Conservation (phyloP, 139 green algal genomes). For the Raphidocelis subcapitata region DNA sequence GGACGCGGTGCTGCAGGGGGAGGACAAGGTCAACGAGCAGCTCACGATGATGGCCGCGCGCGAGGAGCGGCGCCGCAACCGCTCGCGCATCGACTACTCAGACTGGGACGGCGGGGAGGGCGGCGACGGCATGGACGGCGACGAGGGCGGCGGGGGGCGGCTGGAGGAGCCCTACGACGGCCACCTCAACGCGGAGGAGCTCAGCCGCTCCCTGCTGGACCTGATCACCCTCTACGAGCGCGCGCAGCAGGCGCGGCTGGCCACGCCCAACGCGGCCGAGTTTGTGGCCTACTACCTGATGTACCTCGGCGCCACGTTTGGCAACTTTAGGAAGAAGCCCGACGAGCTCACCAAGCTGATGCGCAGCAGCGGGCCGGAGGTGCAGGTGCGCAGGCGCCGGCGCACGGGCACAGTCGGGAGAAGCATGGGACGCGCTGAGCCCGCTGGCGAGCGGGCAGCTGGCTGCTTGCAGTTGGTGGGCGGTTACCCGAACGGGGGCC, state of each 20-base stretch:
- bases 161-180: slow-evolving; percentile 66
- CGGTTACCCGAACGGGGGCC: no score
- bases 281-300: slow-evolving; percentile 78
- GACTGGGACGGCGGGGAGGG: slow-evolving; percentile 2
- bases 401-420: neutral
- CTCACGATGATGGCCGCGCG: neutral
- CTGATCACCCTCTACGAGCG: slow-evolving; percentile 66
- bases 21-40: slow-evolving; percentile 26
- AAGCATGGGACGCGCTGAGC: no score
- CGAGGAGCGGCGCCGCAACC: neutral
- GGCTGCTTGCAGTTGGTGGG: no score
- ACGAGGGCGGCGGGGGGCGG: neutral
- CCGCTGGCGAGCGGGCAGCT: no score
- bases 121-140: slow-evolving; percentile 1
- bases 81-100: slow-evolving; percentile 13
- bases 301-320: slow-evolving; percentile 61
- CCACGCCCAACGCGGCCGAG: slow-evolving; percentile 53
- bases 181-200: slow-evolving; percentile 84
- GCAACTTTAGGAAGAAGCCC: slow-evolving; percentile 54
- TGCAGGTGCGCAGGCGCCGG: neutral
- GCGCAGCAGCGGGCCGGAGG: neutral
- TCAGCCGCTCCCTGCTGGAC: slow-evolving; percentile 74
- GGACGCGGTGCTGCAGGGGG: slow-evolving; percentile 71
- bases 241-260: neutral
- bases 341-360: slow-evolving; percentile 20